These are phyloP conservation scores for Yamadazyma sp. DNA, from an alignment of 805 yeast genomes.

Conservation along the genomic window DNA sequence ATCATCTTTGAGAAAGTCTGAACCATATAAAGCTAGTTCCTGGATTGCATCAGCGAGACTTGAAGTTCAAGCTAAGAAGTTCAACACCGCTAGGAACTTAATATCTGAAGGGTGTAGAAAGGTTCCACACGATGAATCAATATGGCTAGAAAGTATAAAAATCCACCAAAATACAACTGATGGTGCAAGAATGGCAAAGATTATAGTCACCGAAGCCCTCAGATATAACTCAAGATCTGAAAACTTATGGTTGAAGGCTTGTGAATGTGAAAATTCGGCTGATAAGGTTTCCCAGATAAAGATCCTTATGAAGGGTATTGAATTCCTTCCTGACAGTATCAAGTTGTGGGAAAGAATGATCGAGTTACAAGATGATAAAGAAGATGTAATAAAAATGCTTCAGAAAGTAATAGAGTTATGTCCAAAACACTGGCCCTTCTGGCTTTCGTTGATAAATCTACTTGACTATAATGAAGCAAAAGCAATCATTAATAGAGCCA, in stretches of 20 bases:
- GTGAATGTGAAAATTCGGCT: slow-evolving; percentile 51
- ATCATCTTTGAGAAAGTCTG: slow-evolving; percentile 63
- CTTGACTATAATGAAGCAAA: slow-evolving; percentile 50
- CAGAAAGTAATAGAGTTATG: slow-evolving; percentile 65
- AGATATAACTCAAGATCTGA: slow-evolving; percentile 52
- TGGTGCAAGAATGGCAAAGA: slow-evolving; percentile 45
- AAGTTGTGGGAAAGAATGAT: slow-evolving; percentile 69
- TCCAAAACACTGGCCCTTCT: slow-evolving; percentile 61
- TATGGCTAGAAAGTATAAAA: slow-evolving; percentile 81
- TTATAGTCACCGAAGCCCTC: slow-evolving; percentile 65
- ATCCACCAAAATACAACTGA: slow-evolving; percentile 48
- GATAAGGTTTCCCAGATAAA: slow-evolving; percentile 52
- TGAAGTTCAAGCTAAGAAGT: slow-evolving; percentile 63
- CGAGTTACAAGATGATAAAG: slow-evolving; percentile 51
- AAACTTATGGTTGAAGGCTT: slow-evolving; percentile 71
- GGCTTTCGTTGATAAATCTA: slow-evolving; percentile 56
- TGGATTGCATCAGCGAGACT: slow-evolving; percentile 87
- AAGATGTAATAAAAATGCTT: slow-evolving; percentile 52
- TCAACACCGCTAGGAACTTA: slow-evolving; percentile 52
- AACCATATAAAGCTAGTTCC: slow-evolving; percentile 69
- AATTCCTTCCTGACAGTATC: slow-evolving; percentile 53
- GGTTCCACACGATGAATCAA: slow-evolving; percentile 63
- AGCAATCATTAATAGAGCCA: slow-evolving; percentile 54
- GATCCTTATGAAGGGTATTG: slow-evolving; percentile 70
- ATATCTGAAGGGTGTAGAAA: slow-evolving; percentile 72